phyloP scores from a whole-genome alignment of 2,329 filamentous ascomycete genomes.

The Botrytis byssoidea region DNA sequence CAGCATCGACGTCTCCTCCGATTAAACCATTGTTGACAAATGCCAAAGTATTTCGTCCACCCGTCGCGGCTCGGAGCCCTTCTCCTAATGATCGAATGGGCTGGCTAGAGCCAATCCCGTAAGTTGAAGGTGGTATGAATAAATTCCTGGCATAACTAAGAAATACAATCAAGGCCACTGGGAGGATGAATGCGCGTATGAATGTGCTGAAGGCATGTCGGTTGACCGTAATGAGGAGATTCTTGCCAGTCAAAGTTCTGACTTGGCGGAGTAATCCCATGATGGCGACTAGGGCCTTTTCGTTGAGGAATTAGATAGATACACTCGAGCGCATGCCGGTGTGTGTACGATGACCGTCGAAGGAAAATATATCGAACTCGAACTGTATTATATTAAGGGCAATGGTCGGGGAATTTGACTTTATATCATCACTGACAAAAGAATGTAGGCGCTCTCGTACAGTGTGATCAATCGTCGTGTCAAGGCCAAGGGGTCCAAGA shows the following conservation, averaged over 20 bases:
- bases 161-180: slow-evolving; percentile 57
- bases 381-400: neutral
- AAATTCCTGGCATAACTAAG: slow-evolving; percentile 76
- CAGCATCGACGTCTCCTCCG: slow-evolving; percentile 68
- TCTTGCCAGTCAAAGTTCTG: slow-evolving; percentile 61
- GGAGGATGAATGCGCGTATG: slow-evolving; percentile 58
- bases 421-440: neutral
- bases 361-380: neutral
- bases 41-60: slow-evolving; percentile 65
- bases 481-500: neutral
- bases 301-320: neutral
- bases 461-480: neutral
- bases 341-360: neutral
- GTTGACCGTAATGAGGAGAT: slow-evolving; percentile 56
- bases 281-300: slow-evolving; percentile 8
- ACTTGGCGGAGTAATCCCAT: slow-evolving; percentile 58
- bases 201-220: slow-evolving; percentile 53
- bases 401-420: neutral
- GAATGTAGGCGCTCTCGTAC: neutral
- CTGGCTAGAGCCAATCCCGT: slow-evolving; percentile 64
- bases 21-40: slow-evolving; percentile 74
- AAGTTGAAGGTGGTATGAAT: slow-evolving; percentile 74
- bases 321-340: neutral
- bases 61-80: slow-evolving; percentile 57
- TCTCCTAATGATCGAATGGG: slow-evolving; percentile 63